These are phyloP conservation scores for Candida rishiriensis DNA, from an alignment of 805 yeast species.

Conservation along the genomic window DNA sequence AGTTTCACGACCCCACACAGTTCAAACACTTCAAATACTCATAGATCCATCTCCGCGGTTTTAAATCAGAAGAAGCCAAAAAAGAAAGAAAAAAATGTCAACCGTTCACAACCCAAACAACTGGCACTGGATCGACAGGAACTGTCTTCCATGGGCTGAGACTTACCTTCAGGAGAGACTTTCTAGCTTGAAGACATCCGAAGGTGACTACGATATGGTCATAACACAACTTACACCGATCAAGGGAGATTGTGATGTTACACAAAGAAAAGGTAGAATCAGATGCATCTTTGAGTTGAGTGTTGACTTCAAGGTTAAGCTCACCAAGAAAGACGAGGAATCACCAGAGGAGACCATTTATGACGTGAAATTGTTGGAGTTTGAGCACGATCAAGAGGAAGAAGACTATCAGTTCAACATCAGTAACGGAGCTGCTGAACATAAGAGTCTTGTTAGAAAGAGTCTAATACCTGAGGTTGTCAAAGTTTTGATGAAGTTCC, in stretches of 20 bases:
- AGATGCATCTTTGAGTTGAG: constrained; percentile 69
- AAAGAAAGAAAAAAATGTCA: constrained; percentile 56
- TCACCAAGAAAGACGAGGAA: constrained; percentile 31
- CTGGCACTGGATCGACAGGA: constrained; percentile 99
- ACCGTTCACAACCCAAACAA: constrained; percentile 89
- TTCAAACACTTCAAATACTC: no score
- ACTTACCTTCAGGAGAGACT: constrained; percentile 64
- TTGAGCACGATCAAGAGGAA: constrained; percentile 72
- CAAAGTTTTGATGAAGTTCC: constrained; percentile 51
- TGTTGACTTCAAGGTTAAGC: constrained; percentile 43
- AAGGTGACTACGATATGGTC: constrained; percentile 31
- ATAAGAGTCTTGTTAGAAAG: constrained; percentile 35
- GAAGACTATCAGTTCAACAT: constrained; percentile 55
- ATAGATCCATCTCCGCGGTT: no score
- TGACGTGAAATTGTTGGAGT: constrained; percentile 54
- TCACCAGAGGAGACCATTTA: constrained; percentile 35
- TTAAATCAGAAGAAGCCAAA: background rate
- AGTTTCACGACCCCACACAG: no score
- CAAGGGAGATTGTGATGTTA: constrained; percentile 76
- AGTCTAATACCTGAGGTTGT: constrained; percentile 50
- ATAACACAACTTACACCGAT: constrained; percentile 38
- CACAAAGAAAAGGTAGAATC: constrained; percentile 79
- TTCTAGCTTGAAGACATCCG: constrained; percentile 38
- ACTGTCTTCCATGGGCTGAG: constrained; percentile 88
- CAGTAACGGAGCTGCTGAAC: constrained; percentile 35